Base-by-base conservation (phyloP, 1,284 basidiomycete species). In the Malassezia globosa region DNA sequence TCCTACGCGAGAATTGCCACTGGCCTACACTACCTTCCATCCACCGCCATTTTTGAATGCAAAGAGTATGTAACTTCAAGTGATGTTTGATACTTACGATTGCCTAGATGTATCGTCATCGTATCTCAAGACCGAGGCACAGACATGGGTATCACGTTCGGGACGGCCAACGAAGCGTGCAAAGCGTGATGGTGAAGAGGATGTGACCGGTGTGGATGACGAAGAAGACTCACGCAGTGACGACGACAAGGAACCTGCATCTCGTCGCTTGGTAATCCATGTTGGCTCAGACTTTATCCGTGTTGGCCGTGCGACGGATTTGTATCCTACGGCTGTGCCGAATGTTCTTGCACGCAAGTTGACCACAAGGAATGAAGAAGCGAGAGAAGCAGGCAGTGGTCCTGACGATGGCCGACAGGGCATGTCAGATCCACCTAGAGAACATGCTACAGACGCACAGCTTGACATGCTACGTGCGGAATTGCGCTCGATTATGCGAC, bases 261-360 rank as follows among this genome's bases (percentile, higher is more conserved):
- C 59, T 22, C 54, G 40, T 42, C 77, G 74, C 19, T 73, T 99
- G 49, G 83, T 99, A 31, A 85, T 99, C 48, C 94, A 99, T 64
- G 88, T 87, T 2, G 94, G 94, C 21, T 90, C 89, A 2, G 79
- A 85, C 23, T 83, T 77, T 63, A 75, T 95, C 27, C 82, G 88
- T 23, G 81, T 99, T 39, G 94, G 94, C 22, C 80, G 81, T 62
- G 88, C 90, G 0, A 85, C 82, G n/a, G 89, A 95, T 64, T 80
- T 85, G 23, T 81, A 78, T 27, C 89, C 88, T 8, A 66, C 82
- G 21, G 72, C 79, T 7, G 74, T 92, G 16, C 83, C 85, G 2
- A 82, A 80, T 66, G 83, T 87, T 22, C 81, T 92, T 55, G 88
- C 87, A 3, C 66, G 75, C 24, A 40, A 56, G 7, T 14, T 35